phyloP scores from a whole-genome alignment of 352 stramenopile species.

The Pythium chondricola region DNA sequence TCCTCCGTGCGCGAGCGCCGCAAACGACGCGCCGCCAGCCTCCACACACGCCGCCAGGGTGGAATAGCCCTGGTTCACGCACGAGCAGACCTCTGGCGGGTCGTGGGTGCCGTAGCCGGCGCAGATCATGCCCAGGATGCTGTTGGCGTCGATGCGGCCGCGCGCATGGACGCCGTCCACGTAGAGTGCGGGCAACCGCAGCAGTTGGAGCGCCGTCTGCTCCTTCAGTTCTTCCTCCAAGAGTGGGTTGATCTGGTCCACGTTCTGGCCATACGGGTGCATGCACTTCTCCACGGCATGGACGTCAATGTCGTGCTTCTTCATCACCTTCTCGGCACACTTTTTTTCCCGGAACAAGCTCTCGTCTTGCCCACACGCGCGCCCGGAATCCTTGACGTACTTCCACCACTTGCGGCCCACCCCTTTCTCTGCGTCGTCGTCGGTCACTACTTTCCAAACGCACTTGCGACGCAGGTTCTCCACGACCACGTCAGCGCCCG shows the following conservation, averaged over 20 bases:
- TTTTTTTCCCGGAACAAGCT: conserved; percentile 80
- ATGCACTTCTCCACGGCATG: conserved; percentile 92
- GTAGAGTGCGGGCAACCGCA: conserved; percentile 91
- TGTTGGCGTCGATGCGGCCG: conserved; percentile 85
- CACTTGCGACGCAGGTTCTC: conserved; percentile 93
- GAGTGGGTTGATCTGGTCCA: conserved; percentile 84
- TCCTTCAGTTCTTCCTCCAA: conserved; percentile 88
- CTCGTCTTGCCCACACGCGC: conserved; percentile 80
- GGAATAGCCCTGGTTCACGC: conserved; percentile 50
- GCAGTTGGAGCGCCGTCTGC: conserved; percentile 87
- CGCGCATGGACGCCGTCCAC: conserved; percentile 93
- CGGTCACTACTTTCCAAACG: conserved; percentile 90
- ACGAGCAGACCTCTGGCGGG: conserved; percentile 72
- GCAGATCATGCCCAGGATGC: conserved; percentile 84
- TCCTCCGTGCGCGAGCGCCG: conserved; percentile 36
- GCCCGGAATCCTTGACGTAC: conserved; percentile 91
- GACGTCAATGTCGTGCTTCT: conserved; percentile 79
- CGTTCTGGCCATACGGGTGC: conserved; percentile 83
- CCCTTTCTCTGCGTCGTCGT: conserved; percentile 65
- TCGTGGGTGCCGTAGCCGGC: conserved; percentile 76
- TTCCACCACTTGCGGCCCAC: conserved; percentile 93
- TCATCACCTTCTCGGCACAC: conserved; percentile 90
- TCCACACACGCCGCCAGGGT: conserved; percentile 66
- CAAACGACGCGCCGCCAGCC: conserved; percentile 60
- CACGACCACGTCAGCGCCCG: conserved; percentile 91